phyloP scores from a whole-genome alignment of 768 basidiomycete genomes.

The Phaeotremella fagi region DNA sequence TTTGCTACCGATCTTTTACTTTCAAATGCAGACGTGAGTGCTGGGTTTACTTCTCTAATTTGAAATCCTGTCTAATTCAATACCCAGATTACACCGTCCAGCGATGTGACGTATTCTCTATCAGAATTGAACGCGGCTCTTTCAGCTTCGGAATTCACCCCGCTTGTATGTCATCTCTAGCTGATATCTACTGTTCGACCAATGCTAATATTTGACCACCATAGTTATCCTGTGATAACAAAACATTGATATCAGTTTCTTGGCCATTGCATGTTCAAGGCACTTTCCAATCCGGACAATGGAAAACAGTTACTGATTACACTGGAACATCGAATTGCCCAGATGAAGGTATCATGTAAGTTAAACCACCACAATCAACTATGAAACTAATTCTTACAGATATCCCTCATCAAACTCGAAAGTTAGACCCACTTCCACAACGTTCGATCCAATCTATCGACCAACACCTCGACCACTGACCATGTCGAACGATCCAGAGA shows the following conservation, averaged over 20 bases:
- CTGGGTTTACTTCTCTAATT: no score
- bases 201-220: not conserved
- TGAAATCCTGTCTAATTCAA: not conserved
- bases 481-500: conserved; percentile 25
- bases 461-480: conserved; percentile 39
- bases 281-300: conserved; percentile 34
- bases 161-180: conserved; percentile 25
- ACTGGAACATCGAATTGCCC: conserved; percentile 29
- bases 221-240: conserved; percentile 39
- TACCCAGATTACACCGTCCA: conserved; percentile 42
- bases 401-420: conserved; percentile 30
- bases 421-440: conserved; percentile 13
- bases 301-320: conserved; percentile 19
- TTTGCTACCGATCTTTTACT: conserved; percentile 31
- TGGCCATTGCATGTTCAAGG: conserved; percentile 43
- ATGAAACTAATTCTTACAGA: conserved; percentile 7
- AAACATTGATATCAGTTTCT: conserved; percentile 28
- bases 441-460: conserved; percentile 35
- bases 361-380: not conserved
- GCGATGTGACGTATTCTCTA: conserved; percentile 41
- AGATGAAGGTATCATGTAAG: conserved; percentile 36
- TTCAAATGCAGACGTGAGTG: conserved; percentile 40
- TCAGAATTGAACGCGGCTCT: conserved; percentile 33
- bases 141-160: conserved; percentile 19
- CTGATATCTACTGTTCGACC: not conserved